Evolutionary conservation across 2,329 filamentous ascomycete genomes (phyloP).

Genomic region (Diaporthe helianthi): DNA sequence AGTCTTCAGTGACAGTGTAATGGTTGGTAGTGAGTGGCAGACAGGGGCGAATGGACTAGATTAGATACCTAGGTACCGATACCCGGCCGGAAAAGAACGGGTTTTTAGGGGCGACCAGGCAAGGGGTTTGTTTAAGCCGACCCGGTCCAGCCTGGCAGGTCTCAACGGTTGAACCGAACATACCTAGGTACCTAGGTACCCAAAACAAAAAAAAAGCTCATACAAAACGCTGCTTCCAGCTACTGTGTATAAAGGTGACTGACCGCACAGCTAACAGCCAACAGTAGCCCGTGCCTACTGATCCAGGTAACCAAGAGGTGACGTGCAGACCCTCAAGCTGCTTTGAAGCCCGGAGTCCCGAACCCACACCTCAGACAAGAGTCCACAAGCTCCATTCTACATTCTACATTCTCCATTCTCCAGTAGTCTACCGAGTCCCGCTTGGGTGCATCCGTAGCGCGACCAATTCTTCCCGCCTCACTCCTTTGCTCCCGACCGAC

Average conservation of each 20-base stretch:
- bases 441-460: constrained; percentile 1
- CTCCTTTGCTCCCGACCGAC: constrained; percentile 19
- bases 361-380: constrained; percentile 5
- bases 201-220: constrained; percentile 26
- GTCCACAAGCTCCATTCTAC: constrained; percentile 13
- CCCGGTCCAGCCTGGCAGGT: constrained; percentile 5
- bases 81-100: constrained; percentile 30
- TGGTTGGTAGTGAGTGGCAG: too few relatives aligned
- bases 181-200: too few relatives aligned
- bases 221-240: neutral
- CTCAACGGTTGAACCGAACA: constrained; percentile 19
- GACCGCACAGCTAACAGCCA: neutral
- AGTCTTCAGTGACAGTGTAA: too few relatives aligned
- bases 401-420: neutral
- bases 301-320: neutral
- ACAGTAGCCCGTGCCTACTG: neutral
- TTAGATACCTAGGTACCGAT: too few relatives aligned
- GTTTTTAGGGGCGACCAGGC: constrained; percentile 1
- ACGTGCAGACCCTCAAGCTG: constrained; percentile 8
- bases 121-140: constrained; percentile 5
- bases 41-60: neutral
- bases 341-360: constrained; percentile 15
- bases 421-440: constrained; percentile 22
- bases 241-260: constrained; percentile 8
- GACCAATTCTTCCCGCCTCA: constrained; percentile 26